Conservation (phyloP, 2,329 filamentous ascomycete species). For the Penicillium nordicum region DNA sequence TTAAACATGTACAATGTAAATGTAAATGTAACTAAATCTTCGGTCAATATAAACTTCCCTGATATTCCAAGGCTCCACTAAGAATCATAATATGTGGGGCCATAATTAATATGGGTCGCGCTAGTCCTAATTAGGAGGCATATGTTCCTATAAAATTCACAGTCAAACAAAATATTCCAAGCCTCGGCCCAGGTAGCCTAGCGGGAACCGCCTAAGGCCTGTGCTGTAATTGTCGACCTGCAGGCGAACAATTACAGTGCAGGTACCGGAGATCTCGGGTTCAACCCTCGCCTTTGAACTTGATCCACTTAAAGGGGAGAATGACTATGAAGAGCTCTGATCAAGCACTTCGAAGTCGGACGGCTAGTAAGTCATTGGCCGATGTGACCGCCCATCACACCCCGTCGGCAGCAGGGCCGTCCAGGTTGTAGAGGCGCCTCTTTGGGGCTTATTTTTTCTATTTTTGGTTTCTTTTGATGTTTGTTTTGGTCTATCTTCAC, state of each 20-base stretch:
- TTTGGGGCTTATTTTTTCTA: not conserved
- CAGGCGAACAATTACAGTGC: not conserved
- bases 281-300: not conserved
- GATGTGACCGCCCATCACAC: not conserved
- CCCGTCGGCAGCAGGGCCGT: not conserved
- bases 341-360: not conserved
- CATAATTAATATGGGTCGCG: fast-evolving
- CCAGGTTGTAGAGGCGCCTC: not conserved
- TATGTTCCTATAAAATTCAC: not conserved
- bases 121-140: not conserved
- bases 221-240: not conserved
- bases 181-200: not conserved
- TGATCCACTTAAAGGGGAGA: not conserved
- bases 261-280: not conserved
- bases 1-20: not conserved
- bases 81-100: not conserved
- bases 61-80: not conserved
- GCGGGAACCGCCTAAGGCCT: not conserved
- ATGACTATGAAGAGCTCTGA: not conserved
- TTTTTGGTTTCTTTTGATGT: not conserved
- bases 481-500: not conserved
- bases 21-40: not conserved
- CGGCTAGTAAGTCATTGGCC: not conserved
- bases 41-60: not conserved
- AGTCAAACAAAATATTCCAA: not conserved